Base-by-base conservation (phyloP, 164 flowering plant species). In the Brasenia schreberi region DNA sequence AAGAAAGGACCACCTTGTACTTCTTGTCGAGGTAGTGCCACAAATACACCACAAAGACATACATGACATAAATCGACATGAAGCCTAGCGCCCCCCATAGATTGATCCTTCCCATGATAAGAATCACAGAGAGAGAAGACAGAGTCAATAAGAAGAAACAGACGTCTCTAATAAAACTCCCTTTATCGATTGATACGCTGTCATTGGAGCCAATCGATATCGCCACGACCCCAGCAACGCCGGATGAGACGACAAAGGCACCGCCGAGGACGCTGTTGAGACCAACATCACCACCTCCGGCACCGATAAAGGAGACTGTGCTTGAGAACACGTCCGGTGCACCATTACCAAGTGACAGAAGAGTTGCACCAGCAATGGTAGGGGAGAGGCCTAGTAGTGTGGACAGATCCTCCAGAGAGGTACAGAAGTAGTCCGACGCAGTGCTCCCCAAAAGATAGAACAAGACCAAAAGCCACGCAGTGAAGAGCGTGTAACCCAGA, bases 291-390 rank as follows among this genome's bases (percentile, higher is more conserved):
- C 67, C 49, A 1, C 80, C 71, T 19, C 75, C 85, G 11, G 63
- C 45, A 1, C 84, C 84, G 65, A 73, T 71, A 66, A 90, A 86
- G 23, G 97, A 83, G 23, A 81, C 95, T 0, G 86, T 70, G 68
- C 83, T 81, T 6, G 92, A 59, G 67, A 90, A 90, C n/a, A 90
- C 82, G 76, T 90, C 97, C 0, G 90, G 85, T 0, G 97, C 92
- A 0, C 97, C 97, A 67, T 90, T 90, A 5, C 97, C 97, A 2
- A 90, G 78, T 0, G 97, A 81, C 44, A 90, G 85, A 49, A 90
- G 83, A n/a, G 95, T 86, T 14, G 84, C 88, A 5, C 97, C 95
- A 61, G 92, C 90, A 9, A 90, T 75, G 0, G 90, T 75, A 0
- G 97, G 97, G 33, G 97, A 79, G 58, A 90, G 71, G 3, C 75